Conservation (phyloP, 2,329 filamentous ascomycete genomes). For the Cladosporium halotolerans region DNA sequence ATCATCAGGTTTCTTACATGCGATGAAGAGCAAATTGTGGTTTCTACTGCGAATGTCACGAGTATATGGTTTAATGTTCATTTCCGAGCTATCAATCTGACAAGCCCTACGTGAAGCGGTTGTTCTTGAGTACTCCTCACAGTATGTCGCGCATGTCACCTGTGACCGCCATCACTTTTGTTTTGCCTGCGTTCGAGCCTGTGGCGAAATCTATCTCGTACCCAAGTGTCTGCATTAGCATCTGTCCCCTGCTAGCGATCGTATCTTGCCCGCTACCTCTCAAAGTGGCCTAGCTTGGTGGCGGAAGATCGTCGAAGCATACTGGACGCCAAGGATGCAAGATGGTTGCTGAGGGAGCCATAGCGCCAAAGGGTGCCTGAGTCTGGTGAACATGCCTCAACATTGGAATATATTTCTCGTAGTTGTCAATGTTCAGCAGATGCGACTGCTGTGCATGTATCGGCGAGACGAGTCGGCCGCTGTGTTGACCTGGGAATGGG, state of each 20-base stretch:
- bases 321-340: neutral
- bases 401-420: neutral
- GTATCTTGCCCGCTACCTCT: neutral
- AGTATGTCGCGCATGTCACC: too few relatives aligned
- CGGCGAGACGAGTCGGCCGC: neutral
- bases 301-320: constrained; percentile 8
- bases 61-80: too few relatives aligned
- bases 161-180: too few relatives aligned
- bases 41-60: too few relatives aligned
- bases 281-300: constrained; percentile 1
- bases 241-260: constrained; percentile 2
- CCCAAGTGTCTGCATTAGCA: neutral
- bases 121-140: too few relatives aligned
- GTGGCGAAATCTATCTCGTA: neutral
- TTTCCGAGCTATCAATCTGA: too few relatives aligned
- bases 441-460: neutral
- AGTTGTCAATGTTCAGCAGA: neutral
- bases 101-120: too few relatives aligned
- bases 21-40: too few relatives aligned
- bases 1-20: too few relatives aligned
- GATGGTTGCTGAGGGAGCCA: constrained; percentile 5
- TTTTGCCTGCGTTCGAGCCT: neutral
- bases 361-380: neutral
- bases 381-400: neutral
- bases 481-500: neutral